Base-by-base conservation (phyloP, 2,329 filamentous ascomycete species). In the Colletotrichum lindemuthianum region DNA sequence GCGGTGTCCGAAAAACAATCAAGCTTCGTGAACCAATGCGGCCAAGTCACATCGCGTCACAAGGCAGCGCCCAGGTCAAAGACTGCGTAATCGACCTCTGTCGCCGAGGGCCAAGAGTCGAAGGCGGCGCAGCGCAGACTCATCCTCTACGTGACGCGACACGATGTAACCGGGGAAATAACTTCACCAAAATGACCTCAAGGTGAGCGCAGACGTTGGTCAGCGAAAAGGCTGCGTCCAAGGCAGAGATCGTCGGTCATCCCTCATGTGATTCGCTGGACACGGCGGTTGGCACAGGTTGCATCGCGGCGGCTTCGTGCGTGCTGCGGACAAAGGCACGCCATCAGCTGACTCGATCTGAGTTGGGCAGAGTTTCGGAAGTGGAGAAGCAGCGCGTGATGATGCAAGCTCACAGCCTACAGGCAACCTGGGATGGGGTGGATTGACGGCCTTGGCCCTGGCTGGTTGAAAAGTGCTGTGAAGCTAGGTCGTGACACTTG, bases 11-110 rank as follows among this genome's bases (percentile, higher is more conserved):
- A 43, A 37, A 13, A 47, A 33, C 36, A 41, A 45, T 54, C 55
- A 63, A 63, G 55, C 49, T 63, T 54, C 44, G 37, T 54, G 43
- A 63, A 56, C 60, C 60, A 43, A 63, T 33, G 49, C 55, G 60
- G 55, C 55, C 41, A 33, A 15, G n/a, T 54, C 41, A 40, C 49
- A 59, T 63, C 48, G 48, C 49, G 53, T 63, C 48, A 63, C 36
- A 63, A 54, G 36, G 40, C 9, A 11, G 41, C 32, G 40, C 33
- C 60, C 52, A 37, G 54, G 48, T 4, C 41, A 36, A 52, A 44
- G 41, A 45, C 12, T 41, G 43, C 40, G 37, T 24, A 24, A 24
- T 24, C 24, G 24, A 24, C 24, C 24, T 3, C 32, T 16, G 34
- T 37, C 16, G 36, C 34, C 43, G 16, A 48, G 41, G 32, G 13